Percentiles rank a stretch among this genome's conserved stretches.
These are phyloP conservation scores for Pythium grandisporangium DNA, from an alignment of 352 stramenopile species.

Conservation along the genomic window DNA sequence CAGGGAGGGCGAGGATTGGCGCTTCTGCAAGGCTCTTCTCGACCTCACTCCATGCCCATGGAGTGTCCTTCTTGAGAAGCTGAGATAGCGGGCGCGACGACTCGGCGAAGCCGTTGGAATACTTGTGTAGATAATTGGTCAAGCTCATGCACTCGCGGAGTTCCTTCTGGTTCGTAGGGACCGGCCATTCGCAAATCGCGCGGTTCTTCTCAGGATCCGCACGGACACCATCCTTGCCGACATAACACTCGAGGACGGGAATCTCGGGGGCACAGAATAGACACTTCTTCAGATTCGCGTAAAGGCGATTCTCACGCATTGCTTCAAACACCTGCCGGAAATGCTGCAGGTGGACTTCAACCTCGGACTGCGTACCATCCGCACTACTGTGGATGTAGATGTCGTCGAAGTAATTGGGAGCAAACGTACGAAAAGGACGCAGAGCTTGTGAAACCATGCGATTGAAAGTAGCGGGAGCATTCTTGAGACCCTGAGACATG, in stretches of 20 bases:
- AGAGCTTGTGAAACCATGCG: constrained; percentile 15
- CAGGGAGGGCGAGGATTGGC: constrained; percentile 4
- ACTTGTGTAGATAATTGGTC: constrained; percentile 5
- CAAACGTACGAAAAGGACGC: constrained; percentile 6
- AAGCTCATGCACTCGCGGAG: constrained; percentile 6
- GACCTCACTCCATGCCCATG: constrained; percentile 5
- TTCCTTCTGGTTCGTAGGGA: background rate
- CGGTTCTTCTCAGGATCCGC: constrained; percentile 10
- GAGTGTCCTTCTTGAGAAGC: constrained; percentile 7
- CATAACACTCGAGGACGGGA: constrained; percentile 14
- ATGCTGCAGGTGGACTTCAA: constrained; percentile 10
- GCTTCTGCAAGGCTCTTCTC: constrained; percentile 7
- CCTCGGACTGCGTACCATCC: background rate
- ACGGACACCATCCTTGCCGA: constrained; percentile 8
- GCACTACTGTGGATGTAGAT: constrained; percentile 13
- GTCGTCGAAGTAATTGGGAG: constrained; percentile 23
- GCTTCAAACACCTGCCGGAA: constrained; percentile 11
- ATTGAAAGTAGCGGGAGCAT: constrained; percentile 25
- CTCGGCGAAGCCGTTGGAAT: constrained; percentile 7
- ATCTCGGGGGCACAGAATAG: constrained; percentile 15
- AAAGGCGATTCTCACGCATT: constrained; percentile 10
- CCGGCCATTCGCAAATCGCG: constrained; percentile 4
- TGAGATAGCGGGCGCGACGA: constrained; percentile 4
- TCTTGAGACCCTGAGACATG: constrained; percentile 14
- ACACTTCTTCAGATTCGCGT: constrained; percentile 16